Evolutionary conservation across 2,329 filamentous ascomycete species (phyloP), one percentile per base, ranked within the genome.

Genomic region (Phialophora expanda): DNA sequence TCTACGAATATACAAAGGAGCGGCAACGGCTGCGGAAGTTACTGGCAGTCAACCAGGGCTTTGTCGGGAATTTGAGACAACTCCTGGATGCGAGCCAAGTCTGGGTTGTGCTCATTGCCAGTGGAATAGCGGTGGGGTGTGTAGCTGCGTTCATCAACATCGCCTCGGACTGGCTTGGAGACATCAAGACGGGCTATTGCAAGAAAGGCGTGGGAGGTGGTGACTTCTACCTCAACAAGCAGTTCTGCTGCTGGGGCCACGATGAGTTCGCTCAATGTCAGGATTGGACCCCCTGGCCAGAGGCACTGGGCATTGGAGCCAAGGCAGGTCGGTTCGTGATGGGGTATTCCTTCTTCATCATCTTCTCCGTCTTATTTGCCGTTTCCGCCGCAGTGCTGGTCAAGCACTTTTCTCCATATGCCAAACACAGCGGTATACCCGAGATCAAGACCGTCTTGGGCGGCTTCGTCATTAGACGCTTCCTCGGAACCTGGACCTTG

Each of bases 1-100:
- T 98, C 75, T 98, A 97, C 74, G 95, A 99, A 78, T 97, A 98
- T 76, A 95, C 91, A 60, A 97, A 97, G 78, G 95, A 99, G 80
- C 87, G 95, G 22, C 92, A 96, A 77, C 87, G 95, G 26, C 81
- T 96, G 73, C 87, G 92, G n/a, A 86, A 90, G 32, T 82, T 99
- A 22, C 86, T 88, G 62, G 86, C 90, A 0, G 85, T 88, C 7
- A 61, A 65, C 26, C 84, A 86, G 22, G 91, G 93, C 0, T 71
- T 97, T 4, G 66, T 93, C 22, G 92, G 93, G 12, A 87, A 92
- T 73, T 73, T 90, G 61, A 88, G 86, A 67, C 88, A 90, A 70
- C 80, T 96, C 26, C 82, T 92, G 17, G 95, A 99, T 77, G 89
- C 89, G 4, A 93, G 91, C 75, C 93, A 98, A 79, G 89, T 96